Evolutionary conservation across 2,329 filamentous ascomycete species (phyloP).

Genomic region (Ascochyta clinopodiicola): DNA sequence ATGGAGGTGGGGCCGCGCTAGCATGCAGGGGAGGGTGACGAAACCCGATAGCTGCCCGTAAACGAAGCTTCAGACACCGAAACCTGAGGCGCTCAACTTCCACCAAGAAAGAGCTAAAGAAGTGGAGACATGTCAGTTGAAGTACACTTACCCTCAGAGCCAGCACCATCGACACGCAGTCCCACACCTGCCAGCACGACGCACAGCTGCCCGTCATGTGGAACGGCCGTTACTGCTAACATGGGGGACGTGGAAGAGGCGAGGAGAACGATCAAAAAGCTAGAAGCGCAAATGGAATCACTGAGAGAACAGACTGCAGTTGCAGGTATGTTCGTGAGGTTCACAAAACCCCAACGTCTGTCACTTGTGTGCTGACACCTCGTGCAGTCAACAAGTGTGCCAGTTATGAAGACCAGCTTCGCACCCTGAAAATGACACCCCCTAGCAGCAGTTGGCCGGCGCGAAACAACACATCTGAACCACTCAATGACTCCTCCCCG

Average conservation of each 20-base stretch:
- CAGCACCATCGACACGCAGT: constrained; percentile 4
- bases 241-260: constrained; percentile 25
- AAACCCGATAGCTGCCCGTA: constrained; percentile 9
- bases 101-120: background rate
- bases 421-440: constrained; percentile 53
- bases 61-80: background rate
- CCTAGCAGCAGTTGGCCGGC: constrained; percentile 17
- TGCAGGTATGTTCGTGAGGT: constrained; percentile 53
- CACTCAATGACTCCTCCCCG: constrained; percentile 27
- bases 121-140: constrained; percentile 13
- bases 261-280: constrained; percentile 54
- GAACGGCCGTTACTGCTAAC: constrained; percentile 26
- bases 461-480: constrained; percentile 31
- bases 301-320: constrained; percentile 75
- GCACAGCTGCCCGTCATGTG: constrained; percentile 44
- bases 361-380: constrained; percentile 10
- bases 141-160: constrained; percentile 2
- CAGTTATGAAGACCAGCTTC: constrained; percentile 81
- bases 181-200: constrained; percentile 1
- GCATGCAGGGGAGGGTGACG: background rate
- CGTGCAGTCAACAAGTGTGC: constrained; percentile 63
- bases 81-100: background rate
- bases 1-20: background rate
- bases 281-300: constrained; percentile 73
- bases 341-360: background rate